A percentile compares a stretch with the other conserved stretches of the same genome.
phyloP scores from a whole-genome alignment of 2,329 filamentous ascomycete species.

The Cercospora sp. region DNA sequence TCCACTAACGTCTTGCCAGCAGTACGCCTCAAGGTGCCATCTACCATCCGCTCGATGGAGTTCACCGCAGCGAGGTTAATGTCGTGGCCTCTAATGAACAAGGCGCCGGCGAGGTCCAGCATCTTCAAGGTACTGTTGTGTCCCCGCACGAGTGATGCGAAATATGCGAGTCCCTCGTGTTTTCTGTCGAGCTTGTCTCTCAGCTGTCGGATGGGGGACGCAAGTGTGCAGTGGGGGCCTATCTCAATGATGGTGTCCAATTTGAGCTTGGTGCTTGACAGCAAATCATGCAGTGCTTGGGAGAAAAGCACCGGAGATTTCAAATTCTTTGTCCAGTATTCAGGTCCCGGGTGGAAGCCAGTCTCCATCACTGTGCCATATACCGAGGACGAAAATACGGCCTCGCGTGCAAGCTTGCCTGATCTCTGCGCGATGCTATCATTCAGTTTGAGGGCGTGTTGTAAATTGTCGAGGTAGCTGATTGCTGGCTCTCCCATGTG shows the following conservation, averaged over 20 bases:
- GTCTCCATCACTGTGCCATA: neutral
- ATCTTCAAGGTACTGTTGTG: neutral
- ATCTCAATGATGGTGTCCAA: neutral
- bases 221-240: neutral
- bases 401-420: neutral
- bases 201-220: neutral
- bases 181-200: neutral
- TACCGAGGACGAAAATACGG: neutral
- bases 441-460: neutral
- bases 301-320: conserved; percentile 1
- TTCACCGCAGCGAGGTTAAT: neutral
- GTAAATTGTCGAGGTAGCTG: neutral
- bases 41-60: neutral
- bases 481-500: neutral
- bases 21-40: neutral
- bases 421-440: neutral
- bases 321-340: conserved; percentile 8
- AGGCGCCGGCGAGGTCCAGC: neutral
- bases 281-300: neutral
- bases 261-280: neutral
- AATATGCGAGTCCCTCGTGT: neutral
- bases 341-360: neutral
- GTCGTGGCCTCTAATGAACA: neutral
- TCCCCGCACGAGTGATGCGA: neutral
- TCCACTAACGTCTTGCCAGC: neutral